These are phyloP conservation scores for Rhizophagus sp. DNA, from an alignment of 192 early-diverging fungal species.

Conservation along the genomic window DNA sequence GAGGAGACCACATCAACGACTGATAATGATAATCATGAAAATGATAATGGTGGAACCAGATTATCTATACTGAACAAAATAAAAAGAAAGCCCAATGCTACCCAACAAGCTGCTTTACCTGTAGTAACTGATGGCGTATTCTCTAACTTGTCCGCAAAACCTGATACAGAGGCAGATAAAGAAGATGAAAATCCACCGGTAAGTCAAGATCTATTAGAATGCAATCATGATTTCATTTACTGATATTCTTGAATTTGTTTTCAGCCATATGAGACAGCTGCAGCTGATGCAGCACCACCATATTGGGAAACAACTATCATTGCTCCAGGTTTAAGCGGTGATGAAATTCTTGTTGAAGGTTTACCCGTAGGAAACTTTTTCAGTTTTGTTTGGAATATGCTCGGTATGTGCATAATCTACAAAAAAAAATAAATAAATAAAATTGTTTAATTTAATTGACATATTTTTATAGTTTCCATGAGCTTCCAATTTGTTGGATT, in stretches of 20 bases:
- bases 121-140: conserved; percentile 56
- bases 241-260: conserved; percentile 18
- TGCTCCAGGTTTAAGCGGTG: conserved; percentile 70
- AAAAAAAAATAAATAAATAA: no score
- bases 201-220: conserved; percentile 46
- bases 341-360: conserved; percentile 88
- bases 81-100: conserved; percentile 9
- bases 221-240: conserved; percentile 35
- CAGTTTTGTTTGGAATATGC: conserved; percentile 78
- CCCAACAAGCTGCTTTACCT: conserved; percentile 35
- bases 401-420: conserved; percentile 45
- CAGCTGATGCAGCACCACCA: conserved; percentile 69
- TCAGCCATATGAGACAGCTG: conserved; percentile 74
- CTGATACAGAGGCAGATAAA: conserved; percentile 50
- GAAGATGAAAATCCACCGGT: conserved; percentile 56
- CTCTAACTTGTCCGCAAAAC: conserved; percentile 59
- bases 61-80: conserved; percentile 19
- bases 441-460: no score
- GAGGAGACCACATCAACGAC: neutral
- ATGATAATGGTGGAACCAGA: neutral
- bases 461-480: conserved; percentile 57
- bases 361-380: conserved; percentile 83
- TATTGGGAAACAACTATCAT: conserved; percentile 82
- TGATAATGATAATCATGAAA: neutral
- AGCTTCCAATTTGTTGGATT: conserved; percentile 85